These are phyloP conservation scores for Trypanosomatidae sp. DNA, from an alignment of 208 protist genomes.

Conservation along the genomic window DNA sequence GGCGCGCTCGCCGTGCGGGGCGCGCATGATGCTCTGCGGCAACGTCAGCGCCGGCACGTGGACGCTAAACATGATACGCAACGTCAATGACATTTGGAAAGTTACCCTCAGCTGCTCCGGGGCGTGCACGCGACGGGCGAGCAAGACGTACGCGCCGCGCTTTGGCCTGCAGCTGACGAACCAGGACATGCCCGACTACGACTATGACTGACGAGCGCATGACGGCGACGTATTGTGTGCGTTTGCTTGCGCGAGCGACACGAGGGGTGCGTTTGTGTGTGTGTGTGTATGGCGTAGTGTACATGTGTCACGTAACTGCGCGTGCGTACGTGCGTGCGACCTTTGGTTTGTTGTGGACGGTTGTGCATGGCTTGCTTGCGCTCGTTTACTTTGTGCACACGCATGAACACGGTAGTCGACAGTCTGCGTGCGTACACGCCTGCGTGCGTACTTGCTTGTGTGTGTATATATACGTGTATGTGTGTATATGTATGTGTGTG, in stretches of 20 bases:
- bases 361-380: background rate
- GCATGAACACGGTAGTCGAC: too few species aligned
- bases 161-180: slow-evolving; percentile 38
- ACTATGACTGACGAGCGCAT: background rate
- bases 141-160: slow-evolving; percentile 2
- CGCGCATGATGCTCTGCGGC: slow-evolving; percentile 32
- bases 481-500: too few species aligned
- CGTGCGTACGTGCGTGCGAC: background rate
- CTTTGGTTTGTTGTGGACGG: background rate
- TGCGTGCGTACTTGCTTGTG: too few species aligned
- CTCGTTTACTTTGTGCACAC: too few species aligned
- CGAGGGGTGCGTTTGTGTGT: background rate
- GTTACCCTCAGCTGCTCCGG: slow-evolving; percentile 23
- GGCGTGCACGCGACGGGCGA: slow-evolving; percentile 1
- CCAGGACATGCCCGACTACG: slow-evolving; percentile 10
- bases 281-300: background rate
- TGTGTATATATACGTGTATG: too few species aligned
- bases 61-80: slow-evolving; percentile 26
- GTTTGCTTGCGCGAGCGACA: background rate
- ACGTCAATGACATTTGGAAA: slow-evolving; percentile 47
- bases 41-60: slow-evolving; percentile 30
- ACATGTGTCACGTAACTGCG: background rate
- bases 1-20: slow-evolving; percentile 27
- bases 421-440: too few species aligned
- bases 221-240: background rate